Evolutionary conservation across 495 filamentous ascomycete genomes (phyloP), one percentile per base, ranked within the genome.

Genomic region (Cladorrhinum samala): DNA sequence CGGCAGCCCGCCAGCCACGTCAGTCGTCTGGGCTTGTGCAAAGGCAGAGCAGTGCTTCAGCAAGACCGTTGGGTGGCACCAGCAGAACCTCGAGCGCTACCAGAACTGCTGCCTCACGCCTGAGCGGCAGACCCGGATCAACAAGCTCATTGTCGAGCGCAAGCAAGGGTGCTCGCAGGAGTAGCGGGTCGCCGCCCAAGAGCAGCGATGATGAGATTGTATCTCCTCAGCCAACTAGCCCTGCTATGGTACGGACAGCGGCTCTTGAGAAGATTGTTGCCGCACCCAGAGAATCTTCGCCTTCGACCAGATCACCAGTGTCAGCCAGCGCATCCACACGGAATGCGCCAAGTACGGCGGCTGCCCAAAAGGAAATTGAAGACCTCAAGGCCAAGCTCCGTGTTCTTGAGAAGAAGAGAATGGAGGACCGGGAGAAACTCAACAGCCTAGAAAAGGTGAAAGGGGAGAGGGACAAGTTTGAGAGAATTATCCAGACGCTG

Each of bases 401-500:
- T 33, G 71, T 92, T 8, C 76, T 92, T 63, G 89, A 93, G 59
- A 88, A 88, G 61, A 91, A 93, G 63, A 72, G 89, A 46, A 63
- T 79, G 18, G 91, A 96, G 44, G 90, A 95, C 64, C 77, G 88
- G n/a, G 94, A 97, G 52, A 89, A 86, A 62, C 69, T 95, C 44
- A 94, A 90, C 59, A 72, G 62, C 1, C 64, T 96, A 30, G 91
- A 98, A 39, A 80, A 82, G 53, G 64, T 90, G 33, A 85, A 91
- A 61, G 70, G 78, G 9, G 91, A 97, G 59, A 79, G 86, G 9
- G 89, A 96, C 62, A 88, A 88, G 52, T 94, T 89, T 53, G 88
- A 95, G 63, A 72, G 70, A 2, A 91, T 96, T 57, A 94, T 97
- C 37, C 86, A 95, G 62, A 98, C 93, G 55, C 69, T 98, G 48